These are phyloP conservation scores for Lactarius tabidus DNA, from an alignment of 768 basidiomycete genomes.

Conservation along the genomic window DNA sequence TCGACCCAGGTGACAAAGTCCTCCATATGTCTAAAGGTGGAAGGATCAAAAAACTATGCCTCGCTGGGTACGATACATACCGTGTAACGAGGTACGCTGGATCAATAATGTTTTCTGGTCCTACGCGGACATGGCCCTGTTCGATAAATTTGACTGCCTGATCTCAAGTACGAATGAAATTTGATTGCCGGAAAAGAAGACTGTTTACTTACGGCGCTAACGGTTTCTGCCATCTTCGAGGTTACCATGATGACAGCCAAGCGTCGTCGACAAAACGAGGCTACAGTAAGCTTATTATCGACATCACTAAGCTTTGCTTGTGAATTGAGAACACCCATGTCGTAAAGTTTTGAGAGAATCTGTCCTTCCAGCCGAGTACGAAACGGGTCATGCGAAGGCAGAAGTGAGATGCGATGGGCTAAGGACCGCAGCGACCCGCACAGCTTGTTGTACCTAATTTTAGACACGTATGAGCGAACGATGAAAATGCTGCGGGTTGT, in stretches of 20 bases:
- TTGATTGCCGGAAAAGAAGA: slow-evolving; percentile 12
- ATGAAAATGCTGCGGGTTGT: slow-evolving; percentile 9
- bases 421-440: slow-evolving; percentile 82
- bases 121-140: slow-evolving; percentile 96
- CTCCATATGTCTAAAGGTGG: slow-evolving; percentile 76
- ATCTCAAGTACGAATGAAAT: slow-evolving; percentile 8
- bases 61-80: slow-evolving; percentile 36
- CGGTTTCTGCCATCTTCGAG: slow-evolving; percentile 93
- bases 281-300: slow-evolving; percentile 91
- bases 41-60: slow-evolving; percentile 5
- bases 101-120: slow-evolving; percentile 93
- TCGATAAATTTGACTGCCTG: slow-evolving; percentile 97
- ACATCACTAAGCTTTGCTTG: slow-evolving; percentile 89
- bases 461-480: slow-evolving; percentile 1
- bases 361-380: slow-evolving; percentile 79
- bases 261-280: slow-evolving; percentile 88
- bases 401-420: slow-evolving; percentile 81
- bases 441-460: slow-evolving; percentile 83
- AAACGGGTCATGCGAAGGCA: slow-evolving; percentile 88
- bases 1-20: slow-evolving; percentile 99
- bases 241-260: slow-evolving; percentile 91
- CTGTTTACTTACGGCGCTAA: slow-evolving; percentile 63
- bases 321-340: slow-evolving; percentile 89
- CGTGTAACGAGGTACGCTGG: slow-evolving; percentile 94
- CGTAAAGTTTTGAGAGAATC: slow-evolving; percentile 92